phyloP scores from a whole-genome alignment of 768 basidiomycete species.

The Tremella fuciformis region DNA sequence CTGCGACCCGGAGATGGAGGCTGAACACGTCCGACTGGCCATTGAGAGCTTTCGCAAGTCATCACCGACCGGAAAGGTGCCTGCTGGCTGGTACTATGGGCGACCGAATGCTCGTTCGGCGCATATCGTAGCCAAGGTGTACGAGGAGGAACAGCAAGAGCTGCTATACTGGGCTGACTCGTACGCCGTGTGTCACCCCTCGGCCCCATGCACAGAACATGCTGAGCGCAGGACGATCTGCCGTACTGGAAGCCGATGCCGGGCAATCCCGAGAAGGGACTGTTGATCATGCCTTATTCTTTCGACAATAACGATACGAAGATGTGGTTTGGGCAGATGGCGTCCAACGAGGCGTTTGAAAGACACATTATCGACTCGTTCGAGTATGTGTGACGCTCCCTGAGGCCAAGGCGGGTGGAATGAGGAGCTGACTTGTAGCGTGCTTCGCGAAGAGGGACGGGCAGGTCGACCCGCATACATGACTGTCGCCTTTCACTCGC shows the following conservation, averaged over 20 bases:
- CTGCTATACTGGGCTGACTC: constrained; percentile 16
- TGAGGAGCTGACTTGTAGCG: background rate
- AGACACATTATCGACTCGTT: constrained; percentile 13
- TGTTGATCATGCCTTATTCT: constrained; percentile 19
- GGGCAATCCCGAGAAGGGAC: constrained; percentile 6
- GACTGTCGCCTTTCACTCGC: constrained; percentile 10
- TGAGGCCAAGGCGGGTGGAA: background rate
- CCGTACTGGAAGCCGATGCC: constrained; percentile 19
- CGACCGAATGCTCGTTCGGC: constrained; percentile 16
- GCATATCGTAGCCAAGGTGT: constrained; percentile 16
- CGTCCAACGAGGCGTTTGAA: constrained; percentile 7
- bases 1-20: constrained; percentile 12
- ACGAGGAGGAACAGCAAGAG: constrained; percentile 17
- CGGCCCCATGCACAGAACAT: too few species aligned
- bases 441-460: background rate
- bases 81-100: constrained; percentile 26
- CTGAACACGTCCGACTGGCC: constrained; percentile 17
- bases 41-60: constrained; percentile 18
- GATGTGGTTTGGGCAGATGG: constrained; percentile 13
- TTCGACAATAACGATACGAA: constrained; percentile 20
- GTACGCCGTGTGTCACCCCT: constrained; percentile 1
- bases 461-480: background rate
- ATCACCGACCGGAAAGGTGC: constrained; percentile 18
- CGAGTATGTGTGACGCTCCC: constrained; percentile 8
- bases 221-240: constrained; percentile 12